phyloP scores from a whole-genome alignment of 1,284 basidiomycete genomes.

The Blastosporella zonata region DNA sequence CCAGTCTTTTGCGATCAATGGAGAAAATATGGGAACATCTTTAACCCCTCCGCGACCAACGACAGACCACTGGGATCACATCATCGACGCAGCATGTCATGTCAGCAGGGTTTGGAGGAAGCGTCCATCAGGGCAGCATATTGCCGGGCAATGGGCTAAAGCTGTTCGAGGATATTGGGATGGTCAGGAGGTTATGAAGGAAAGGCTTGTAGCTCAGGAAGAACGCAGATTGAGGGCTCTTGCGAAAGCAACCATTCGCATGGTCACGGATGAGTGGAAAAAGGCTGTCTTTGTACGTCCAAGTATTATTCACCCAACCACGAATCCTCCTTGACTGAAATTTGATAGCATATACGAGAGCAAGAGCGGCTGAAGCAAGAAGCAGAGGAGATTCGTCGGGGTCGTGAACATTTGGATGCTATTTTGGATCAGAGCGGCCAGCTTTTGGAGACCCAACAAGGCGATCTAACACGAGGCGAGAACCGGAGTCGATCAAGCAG shows the following conservation, averaged over 20 bases:
- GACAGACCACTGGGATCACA: conserved; percentile 51
- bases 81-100: conserved; percentile 45
- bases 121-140: conserved; percentile 45
- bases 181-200: conserved; percentile 59
- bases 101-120: conserved; percentile 30
- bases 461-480: conserved; percentile 55
- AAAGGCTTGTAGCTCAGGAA: conserved; percentile 60
- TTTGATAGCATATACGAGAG: conserved; percentile 65
- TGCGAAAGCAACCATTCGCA: conserved; percentile 68
- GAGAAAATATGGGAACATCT: conserved; percentile 8
- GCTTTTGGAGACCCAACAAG: conserved; percentile 81
- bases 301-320: not conserved
- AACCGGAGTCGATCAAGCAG: conserved; percentile 55
- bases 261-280: conserved; percentile 84
- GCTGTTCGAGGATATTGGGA: conserved; percentile 83
- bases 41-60: conserved; percentile 28
- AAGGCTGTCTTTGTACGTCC: conserved; percentile 80
- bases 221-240: conserved; percentile 67
- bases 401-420: conserved; percentile 83
- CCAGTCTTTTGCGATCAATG: conserved; percentile 27
- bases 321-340: not conserved
- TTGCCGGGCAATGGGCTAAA: conserved; percentile 61
- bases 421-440: conserved; percentile 89
- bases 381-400: conserved; percentile 42
- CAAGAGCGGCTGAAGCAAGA: conserved; percentile 53